Conservation (phyloP, 495 filamentous ascomycete species). For the Cryomyces minteri region DNA sequence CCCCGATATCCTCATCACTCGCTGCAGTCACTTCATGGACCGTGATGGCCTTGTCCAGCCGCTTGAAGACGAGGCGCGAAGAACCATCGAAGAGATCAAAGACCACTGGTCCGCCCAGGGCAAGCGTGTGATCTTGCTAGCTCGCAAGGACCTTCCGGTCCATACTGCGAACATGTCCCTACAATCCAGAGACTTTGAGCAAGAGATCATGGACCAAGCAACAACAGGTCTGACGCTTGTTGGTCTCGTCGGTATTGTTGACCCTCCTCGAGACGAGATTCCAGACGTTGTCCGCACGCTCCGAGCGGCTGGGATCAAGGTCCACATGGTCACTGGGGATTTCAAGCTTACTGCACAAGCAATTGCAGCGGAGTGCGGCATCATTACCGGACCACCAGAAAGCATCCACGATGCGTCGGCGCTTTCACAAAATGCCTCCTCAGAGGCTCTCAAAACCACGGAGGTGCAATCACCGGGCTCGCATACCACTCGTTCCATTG, state of each 20-base stretch:
- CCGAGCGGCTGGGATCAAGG: slow-evolving; percentile 22
- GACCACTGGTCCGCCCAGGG: slow-evolving; percentile 39
- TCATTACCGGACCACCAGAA: slow-evolving; percentile 10
- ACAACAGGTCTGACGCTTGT: slow-evolving; percentile 26
- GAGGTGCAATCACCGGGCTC: not conserved
- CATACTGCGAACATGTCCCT: slow-evolving; percentile 8
- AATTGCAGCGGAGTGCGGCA: slow-evolving; percentile 19
- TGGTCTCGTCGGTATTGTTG: slow-evolving; percentile 32
- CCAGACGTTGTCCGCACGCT: slow-evolving; percentile 14
- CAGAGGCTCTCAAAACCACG: not conserved
- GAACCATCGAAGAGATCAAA: slow-evolving; percentile 32
- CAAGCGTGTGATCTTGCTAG: slow-evolving; percentile 34
- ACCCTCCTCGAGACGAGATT: slow-evolving; percentile 23
- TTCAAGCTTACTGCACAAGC: slow-evolving; percentile 18
- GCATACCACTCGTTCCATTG: slow-evolving; percentile 2
- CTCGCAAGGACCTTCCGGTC: slow-evolving; percentile 21
- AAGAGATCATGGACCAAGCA: slow-evolving; percentile 23
- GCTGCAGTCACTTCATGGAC: no score
- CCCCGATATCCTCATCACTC: slow-evolving; percentile 28
- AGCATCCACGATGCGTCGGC: not conserved
- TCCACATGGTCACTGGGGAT: slow-evolving; percentile 30
- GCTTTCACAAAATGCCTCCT: not conserved
- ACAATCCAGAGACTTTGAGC: slow-evolving; percentile 24
- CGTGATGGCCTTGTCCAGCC: slow-evolving; percentile 27
- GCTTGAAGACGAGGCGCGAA: slow-evolving; percentile 22